Conservation (phyloP, 352 stramenopile species). For the Phytophthora vignae region DNA sequence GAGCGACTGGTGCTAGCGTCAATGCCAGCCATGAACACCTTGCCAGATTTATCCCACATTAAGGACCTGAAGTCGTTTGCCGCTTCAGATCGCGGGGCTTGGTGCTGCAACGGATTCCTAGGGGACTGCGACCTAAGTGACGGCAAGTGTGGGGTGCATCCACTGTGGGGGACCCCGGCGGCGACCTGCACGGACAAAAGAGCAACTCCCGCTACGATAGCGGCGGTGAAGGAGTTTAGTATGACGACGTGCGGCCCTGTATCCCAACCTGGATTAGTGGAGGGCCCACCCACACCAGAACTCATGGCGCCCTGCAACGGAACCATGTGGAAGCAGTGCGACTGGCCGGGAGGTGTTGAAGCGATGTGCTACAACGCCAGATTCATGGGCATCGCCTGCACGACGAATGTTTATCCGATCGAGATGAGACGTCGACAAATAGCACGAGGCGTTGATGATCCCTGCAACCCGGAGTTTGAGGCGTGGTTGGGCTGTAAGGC, state of each 20-base stretch:
- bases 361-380: conserved; percentile 26
- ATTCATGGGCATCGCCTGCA: conserved; percentile 26
- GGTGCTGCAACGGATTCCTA: too few relatives aligned
- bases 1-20: conserved; percentile 31
- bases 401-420: conserved; percentile 17
- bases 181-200: conserved; percentile 13
- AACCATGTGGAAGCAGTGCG: neutral
- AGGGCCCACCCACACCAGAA: neutral
- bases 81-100: conserved; percentile 10
- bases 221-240: neutral
- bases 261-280: neutral
- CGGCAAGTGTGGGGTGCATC: conserved; percentile 15
- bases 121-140: too few relatives aligned
- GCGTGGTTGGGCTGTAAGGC: conserved; percentile 46
- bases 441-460: conserved; percentile 22
- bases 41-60: conserved; percentile 29
- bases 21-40: conserved; percentile 6
- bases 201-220: neutral
- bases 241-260: neutral
- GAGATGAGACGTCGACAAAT: conserved; percentile 41
- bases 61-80: conserved; percentile 25
- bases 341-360: neutral
- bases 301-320: conserved; percentile 30
- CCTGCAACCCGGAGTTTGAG: conserved; percentile 35
- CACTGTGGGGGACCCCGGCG: conserved; percentile 11